Base-by-base conservation (phyloP, 148 eudicot species). In the Nyssa sinensis region DNA sequence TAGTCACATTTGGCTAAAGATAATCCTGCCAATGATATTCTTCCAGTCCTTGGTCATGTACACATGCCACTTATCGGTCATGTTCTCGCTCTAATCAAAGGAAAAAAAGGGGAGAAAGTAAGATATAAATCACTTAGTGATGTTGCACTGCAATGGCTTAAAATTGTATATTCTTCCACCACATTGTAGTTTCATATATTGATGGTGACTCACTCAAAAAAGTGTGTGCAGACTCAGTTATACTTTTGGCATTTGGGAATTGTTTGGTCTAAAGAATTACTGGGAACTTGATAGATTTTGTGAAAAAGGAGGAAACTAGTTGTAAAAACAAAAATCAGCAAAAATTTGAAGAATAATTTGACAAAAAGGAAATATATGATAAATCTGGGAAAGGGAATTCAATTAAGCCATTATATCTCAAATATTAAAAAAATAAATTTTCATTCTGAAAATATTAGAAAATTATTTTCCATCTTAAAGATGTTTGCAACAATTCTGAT, bases 31-130 rank as follows among this genome's bases (percentile, higher is more conserved):
- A 94, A 79, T 21, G 98, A 94, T 77, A 94, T 92, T 80, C 98
- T 92, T 69, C 98, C 98, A 25, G n/a, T 94, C 98, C 80, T 94
- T 94, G 29, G 97, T 92, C 98, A 94, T 92, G 94, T 92, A 90
- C 21, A 94, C 83, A 24, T 94, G 97, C 98, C 98, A 94, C 81
- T 94, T 94, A 66, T 84, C 71, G 13, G 96, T 86, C 98, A 94
- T 94, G 80, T 90, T 94, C 33, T 94, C 98, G 51, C 96, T 92
- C 98, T 94, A 87, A n/a, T 70, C 35, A 10, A 30, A 27, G 69
- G 12, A 73, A 64, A 47, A 34, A 23, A 73, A 29, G 47, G 32
- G 37, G 14, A 66, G 9, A 29, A 25, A 8, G 53, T 25, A 51
- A 1, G n/a, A 28, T 63, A 37, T n/a, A 25, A 62, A 68, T 53